Conservation (phyloP, 2,329 filamentous ascomycete genomes). For the Sporothrix variecibatus region DNA sequence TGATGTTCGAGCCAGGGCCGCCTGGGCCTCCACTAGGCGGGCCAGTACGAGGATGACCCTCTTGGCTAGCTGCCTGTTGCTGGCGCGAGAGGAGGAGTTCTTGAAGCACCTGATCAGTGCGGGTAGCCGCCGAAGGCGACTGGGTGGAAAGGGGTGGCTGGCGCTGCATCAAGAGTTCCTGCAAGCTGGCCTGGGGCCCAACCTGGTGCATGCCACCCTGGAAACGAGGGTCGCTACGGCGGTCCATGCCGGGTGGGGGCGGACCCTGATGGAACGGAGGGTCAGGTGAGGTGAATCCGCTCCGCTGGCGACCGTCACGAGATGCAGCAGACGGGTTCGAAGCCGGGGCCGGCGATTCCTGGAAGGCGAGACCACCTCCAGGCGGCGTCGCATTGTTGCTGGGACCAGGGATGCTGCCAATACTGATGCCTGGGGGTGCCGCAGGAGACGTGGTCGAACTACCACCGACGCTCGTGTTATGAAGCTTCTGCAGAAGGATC, state of each 20-base stretch:
- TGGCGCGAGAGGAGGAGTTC: slow-evolving; percentile 63
- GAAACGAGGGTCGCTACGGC: slow-evolving; percentile 48
- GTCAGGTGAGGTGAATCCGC: slow-evolving; percentile 49
- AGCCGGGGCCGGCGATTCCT: slow-evolving; percentile 21
- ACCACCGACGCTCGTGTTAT: slow-evolving; percentile 52
- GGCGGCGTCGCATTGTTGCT: slow-evolving; percentile 24
- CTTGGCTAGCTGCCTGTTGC: slow-evolving; percentile 53
- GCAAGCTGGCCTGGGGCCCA: slow-evolving; percentile 58
- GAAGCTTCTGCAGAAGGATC: slow-evolving; percentile 78
- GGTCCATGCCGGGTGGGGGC: slow-evolving; percentile 45
- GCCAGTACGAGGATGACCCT: slow-evolving; percentile 39
- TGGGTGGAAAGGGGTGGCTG: slow-evolving; percentile 42
- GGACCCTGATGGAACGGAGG: slow-evolving; percentile 43
- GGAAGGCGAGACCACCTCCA: slow-evolving; percentile 27
- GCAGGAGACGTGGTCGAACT: slow-evolving; percentile 11
- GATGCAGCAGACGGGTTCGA: neutral
- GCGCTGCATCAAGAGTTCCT: slow-evolving; percentile 62
- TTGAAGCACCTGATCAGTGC: slow-evolving; percentile 57
- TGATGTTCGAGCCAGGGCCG: neutral
- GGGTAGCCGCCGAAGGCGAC: slow-evolving; percentile 13
- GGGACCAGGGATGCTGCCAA: neutral
- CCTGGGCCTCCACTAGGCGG: neutral
- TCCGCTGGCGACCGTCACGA: slow-evolving; percentile 41
- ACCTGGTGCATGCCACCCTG: slow-evolving; percentile 34
- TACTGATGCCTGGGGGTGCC: neutral